A percentile compares a stretch with the other conserved stretches of the same genome.
Conservation (phyloP, 441 rosid genomes). For the Populus hybrid region DNA sequence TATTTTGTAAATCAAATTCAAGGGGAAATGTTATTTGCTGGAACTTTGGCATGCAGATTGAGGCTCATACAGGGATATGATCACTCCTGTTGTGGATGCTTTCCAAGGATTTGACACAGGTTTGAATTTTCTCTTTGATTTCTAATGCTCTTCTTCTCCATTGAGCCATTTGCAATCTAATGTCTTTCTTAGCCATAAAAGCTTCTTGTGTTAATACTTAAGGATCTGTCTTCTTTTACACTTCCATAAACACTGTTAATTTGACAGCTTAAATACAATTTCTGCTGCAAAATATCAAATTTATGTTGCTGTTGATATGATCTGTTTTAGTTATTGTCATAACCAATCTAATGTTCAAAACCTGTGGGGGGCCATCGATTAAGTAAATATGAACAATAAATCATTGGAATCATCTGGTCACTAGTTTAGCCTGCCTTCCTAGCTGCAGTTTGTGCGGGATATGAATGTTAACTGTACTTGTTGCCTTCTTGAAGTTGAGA, state of each 20-base stretch:
- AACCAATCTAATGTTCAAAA: neutral
- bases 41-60: slow-evolving; percentile 63
- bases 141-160: neutral
- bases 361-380: neutral
- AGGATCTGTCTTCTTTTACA: neutral
- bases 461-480: neutral
- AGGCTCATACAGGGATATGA: slow-evolving; percentile 99
- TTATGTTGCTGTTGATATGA: neutral
- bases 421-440: neutral
- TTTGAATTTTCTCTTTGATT: slow-evolving; percentile 23
- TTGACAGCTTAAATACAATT: neutral
- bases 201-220: neutral
- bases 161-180: neutral
- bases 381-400: neutral
- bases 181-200: neutral
- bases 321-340: neutral
- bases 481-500: neutral
- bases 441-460: neutral
- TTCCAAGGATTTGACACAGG: too few species aligned
- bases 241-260: neutral
- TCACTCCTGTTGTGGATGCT: slow-evolving; percentile 99
- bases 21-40: slow-evolving; percentile 20
- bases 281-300: neutral
- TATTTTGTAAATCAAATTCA: neutral
- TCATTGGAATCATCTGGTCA: neutral